phyloP scores from a whole-genome alignment of 192 early-diverging fungal genomes.

The Coemansia sp. region DNA sequence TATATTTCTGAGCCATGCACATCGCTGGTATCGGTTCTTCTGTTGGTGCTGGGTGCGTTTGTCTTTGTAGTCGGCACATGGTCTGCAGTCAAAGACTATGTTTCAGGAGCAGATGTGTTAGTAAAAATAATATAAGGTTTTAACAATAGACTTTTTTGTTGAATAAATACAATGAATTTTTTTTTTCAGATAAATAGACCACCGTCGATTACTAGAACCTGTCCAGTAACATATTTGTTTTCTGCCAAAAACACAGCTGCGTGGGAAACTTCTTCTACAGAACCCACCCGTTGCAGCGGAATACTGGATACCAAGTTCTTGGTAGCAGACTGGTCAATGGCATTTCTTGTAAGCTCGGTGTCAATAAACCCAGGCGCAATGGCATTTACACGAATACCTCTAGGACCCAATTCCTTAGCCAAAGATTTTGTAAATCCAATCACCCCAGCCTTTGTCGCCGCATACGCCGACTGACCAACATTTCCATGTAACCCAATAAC shows the following conservation, averaged over 20 bases:
- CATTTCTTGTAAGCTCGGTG: conserved; percentile 53
- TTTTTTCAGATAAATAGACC: conserved; percentile 32
- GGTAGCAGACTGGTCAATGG: conserved; percentile 11
- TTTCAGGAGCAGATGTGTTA: conserved; percentile 6
- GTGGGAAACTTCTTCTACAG: conserved; percentile 40
- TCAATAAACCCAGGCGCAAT: conserved; percentile 88
- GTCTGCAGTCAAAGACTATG: conserved; percentile 26
- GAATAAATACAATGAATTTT: not conserved
- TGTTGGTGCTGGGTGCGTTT: conserved; percentile 26
- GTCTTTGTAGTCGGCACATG: conserved; percentile 50
- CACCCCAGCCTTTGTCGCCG: conserved; percentile 83
- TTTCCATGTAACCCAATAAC: conserved; percentile 63
- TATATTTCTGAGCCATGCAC: conserved; percentile 33
- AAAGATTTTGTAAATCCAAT: conserved; percentile 83
- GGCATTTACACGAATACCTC: conserved; percentile 72
- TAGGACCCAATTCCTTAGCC: conserved; percentile 75
- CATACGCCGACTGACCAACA: conserved; percentile 62
- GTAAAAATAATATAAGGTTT: not conserved
- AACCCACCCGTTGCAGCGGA: conserved; percentile 20
- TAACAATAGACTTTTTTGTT: not conserved
- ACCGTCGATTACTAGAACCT: conserved; percentile 50
- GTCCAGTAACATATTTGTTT: conserved; percentile 38
- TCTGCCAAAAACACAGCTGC: conserved; percentile 35
- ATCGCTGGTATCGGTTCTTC: conserved; percentile 15
- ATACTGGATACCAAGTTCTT: conserved; percentile 24